Evolutionary conservation across 805 yeast species (phyloP), one percentile per base, ranked within the genome.

Genomic region (Metschnikowia aberdeeniae): DNA sequence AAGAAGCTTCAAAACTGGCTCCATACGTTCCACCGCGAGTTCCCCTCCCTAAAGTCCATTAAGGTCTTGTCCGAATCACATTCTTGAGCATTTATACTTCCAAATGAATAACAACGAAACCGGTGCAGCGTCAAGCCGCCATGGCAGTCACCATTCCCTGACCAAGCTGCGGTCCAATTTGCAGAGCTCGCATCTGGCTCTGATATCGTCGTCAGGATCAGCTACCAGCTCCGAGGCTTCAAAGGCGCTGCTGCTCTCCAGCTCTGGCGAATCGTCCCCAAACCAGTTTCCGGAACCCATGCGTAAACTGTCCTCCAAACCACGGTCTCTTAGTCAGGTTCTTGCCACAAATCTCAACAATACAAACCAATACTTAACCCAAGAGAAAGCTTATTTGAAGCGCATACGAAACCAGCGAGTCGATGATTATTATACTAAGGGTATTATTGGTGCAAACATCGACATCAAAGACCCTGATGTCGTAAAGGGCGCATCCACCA

Each of bases 361-460:
- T 56, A 51, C 55, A 30, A 66, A 67, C 31, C 74, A 69, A 54
- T 79, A 78, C 57, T 56, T 73, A 46, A 77, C 81, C 3, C 90
- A 85, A 56, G 93, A 86, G 58, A 75, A 75, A 54, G 76, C 81
- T 0, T 86, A 86, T 55, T 62, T 86, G 46, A 77, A 76, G 45
- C 78, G 78, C 57, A 76, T 86, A 57, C 74, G 77, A 47, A 81
- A 81, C 51, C 82, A 78, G 50, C 66, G 72, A 33, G 76, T 70
- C 3, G 88, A 85, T 60, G 93, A 86, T 54, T 84, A 84, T 60
- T 82, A 84, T 57, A 82, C 87, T 10, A 80, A 80, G 52, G 87
- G 84, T 4, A 78, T 82, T 34, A 68, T 79, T 13, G 75, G 70
- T 3, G 70, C 67, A 8, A 61, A 60, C 37, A 65, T 41, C 9